phyloP scores from a whole-genome alignment of 768 basidiomycete genomes.

The Brasilioporus rufonigricans region DNA sequence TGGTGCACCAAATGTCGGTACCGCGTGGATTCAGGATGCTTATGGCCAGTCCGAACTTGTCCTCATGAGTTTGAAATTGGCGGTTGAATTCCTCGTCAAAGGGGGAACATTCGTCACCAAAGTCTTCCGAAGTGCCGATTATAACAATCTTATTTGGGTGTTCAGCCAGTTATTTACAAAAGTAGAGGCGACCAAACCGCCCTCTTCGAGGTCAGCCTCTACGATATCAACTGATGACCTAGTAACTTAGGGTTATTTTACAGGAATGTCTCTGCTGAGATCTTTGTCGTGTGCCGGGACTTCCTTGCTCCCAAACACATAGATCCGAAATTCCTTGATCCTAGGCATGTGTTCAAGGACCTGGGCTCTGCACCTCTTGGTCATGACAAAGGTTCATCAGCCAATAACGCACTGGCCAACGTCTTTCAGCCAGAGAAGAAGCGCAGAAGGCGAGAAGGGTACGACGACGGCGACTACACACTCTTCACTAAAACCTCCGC shows the following conservation, averaged over 20 bases:
- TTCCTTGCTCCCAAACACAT: slow-evolving; percentile 94
- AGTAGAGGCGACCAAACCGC: slow-evolving; percentile 98
- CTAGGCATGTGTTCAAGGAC: slow-evolving; percentile 97
- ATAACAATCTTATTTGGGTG: slow-evolving; percentile 98
- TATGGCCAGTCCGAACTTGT: slow-evolving; percentile 97
- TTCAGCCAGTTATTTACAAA: slow-evolving; percentile 94
- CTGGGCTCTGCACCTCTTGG: slow-evolving; percentile 48
- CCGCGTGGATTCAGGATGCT: slow-evolving; percentile 98
- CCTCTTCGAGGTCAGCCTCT: slow-evolving; percentile 80
- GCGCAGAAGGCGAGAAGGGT: slow-evolving; percentile 88
- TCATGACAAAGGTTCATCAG: slow-evolving; percentile 51
- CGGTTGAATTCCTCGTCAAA: slow-evolving; percentile 90
- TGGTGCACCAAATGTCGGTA: slow-evolving; percentile 99
- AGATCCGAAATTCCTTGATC: slow-evolving; percentile 97
- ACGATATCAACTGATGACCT: background rate
- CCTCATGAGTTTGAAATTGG: slow-evolving; percentile 90
- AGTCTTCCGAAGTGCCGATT: slow-evolving; percentile 97
- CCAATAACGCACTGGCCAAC: slow-evolving; percentile 76
- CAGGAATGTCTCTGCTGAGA: slow-evolving; percentile 98
- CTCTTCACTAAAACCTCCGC: slow-evolving; percentile 75
- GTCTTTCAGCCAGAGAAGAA: slow-evolving; percentile 99
- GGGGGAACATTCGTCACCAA: slow-evolving; percentile 97
- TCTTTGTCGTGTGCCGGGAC: slow-evolving; percentile 96
- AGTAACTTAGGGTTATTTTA: background rate
- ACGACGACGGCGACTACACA: slow-evolving; percentile 91